Percentiles rank a stretch among this genome's conserved stretches.
These are phyloP conservation scores for Waitea zeae DNA, from an alignment of 1,284 basidiomycete species.

Conservation along the genomic window DNA sequence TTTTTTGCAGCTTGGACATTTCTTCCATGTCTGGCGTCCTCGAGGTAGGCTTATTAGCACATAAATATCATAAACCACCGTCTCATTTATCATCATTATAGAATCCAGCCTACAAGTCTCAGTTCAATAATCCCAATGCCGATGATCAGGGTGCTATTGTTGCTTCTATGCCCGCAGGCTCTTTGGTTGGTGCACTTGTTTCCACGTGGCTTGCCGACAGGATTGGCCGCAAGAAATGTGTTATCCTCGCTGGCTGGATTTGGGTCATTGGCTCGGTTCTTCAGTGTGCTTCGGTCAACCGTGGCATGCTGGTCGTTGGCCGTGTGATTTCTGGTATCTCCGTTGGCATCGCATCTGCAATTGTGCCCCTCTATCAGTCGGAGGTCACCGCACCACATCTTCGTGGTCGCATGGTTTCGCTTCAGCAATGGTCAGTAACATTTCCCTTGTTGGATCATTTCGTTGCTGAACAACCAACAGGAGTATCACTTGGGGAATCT, in stretches of 20 bases:
- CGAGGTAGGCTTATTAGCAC: constrained; percentile 22
- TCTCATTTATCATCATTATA: not conserved
- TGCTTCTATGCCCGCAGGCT: constrained; percentile 64
- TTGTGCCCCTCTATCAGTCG: constrained; percentile 58
- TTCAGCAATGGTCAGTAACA: constrained; percentile 58
- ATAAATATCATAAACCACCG: not conserved
- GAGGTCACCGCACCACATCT: constrained; percentile 54
- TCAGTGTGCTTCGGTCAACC: constrained; percentile 39
- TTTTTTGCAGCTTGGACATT: constrained; percentile 42
- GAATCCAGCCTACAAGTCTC: not conserved
- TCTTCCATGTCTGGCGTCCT: constrained; percentile 69
- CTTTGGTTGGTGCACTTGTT: constrained; percentile 40
- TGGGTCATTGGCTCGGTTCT: constrained; percentile 60
- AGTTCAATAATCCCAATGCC: constrained; percentile 22
- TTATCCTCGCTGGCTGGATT: constrained; percentile 45
- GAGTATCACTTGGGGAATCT: constrained; percentile 66
- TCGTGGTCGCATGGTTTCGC: constrained; percentile 56
- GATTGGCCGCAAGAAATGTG: constrained; percentile 46
- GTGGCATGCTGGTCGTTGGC: constrained; percentile 50
- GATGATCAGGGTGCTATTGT: constrained; percentile 57
- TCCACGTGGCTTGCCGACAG: constrained; percentile 46
- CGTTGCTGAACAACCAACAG: constrained; percentile 20
- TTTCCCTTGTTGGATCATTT: constrained; percentile 1
- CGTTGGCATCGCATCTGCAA: constrained; percentile 36
- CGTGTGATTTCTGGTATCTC: constrained; percentile 45